Conservation (phyloP, 371 early-diverging fungal genomes). For the Mortierella sp. region DNA sequence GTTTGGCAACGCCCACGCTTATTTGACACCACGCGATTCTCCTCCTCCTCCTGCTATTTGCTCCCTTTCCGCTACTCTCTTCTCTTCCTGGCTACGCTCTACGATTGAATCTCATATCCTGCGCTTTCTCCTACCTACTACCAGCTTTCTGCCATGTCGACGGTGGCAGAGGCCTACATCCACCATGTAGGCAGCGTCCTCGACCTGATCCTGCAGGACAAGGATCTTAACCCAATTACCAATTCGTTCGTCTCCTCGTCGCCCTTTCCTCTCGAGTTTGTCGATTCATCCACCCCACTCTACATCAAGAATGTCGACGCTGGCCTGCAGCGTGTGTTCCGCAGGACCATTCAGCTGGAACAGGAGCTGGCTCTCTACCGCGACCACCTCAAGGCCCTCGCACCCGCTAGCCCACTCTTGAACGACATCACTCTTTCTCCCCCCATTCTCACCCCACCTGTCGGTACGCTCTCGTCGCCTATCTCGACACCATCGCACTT, state of each 20-base stretch:
- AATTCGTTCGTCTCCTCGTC: conserved; percentile 21
- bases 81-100: too few relatives aligned
- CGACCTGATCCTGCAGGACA: conserved; percentile 29
- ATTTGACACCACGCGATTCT: too few relatives aligned
- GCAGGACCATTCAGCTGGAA: conserved; percentile 38
- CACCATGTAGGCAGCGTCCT: conserved; percentile 33
- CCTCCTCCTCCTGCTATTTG: background rate
- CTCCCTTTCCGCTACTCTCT: background rate
- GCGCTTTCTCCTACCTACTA: too few relatives aligned
- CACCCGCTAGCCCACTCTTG: conserved; percentile 11
- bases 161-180: conserved; percentile 33
- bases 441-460: conserved; percentile 45
- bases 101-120: too few relatives aligned
- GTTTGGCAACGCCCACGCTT: too few relatives aligned
- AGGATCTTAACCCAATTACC: conserved; percentile 24
- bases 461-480: conserved; percentile 32
- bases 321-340: conserved; percentile 31
- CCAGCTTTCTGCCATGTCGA: conserved; percentile 27
- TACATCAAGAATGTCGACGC: conserved; percentile 40
- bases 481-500: conserved; percentile 20
- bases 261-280: conserved; percentile 36
- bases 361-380: conserved; percentile 26
- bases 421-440: conserved; percentile 25
- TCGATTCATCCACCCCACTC: conserved; percentile 26
- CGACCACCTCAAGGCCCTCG: background rate